Conservation (phyloP, 371 early-diverging fungal species). For the Mortierella sp. region DNA sequence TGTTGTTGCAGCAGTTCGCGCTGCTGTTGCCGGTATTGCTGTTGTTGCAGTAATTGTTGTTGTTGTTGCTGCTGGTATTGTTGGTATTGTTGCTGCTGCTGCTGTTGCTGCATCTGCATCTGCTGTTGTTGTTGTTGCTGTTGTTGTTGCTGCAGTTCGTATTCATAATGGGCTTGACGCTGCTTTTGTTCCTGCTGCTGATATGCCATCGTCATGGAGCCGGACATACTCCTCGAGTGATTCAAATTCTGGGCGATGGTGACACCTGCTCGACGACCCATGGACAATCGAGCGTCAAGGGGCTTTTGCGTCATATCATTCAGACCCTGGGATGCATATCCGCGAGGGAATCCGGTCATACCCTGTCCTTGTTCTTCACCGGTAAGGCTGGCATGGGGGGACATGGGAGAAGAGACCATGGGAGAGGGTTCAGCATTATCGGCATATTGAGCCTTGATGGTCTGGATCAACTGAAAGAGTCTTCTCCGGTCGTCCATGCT, state of each 20-base stretch:
- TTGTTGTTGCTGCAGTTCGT: conserved; percentile 23
- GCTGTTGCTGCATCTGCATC: conserved; percentile 14
- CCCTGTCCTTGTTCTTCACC: conserved; percentile 5
- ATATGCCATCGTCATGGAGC: conserved; percentile 29
- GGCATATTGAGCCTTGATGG: conserved; percentile 47
- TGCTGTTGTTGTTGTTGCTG: conserved; percentile 35
- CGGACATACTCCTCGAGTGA: conserved; percentile 42
- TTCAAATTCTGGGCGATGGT: conserved; percentile 19
- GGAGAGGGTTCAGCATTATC: conserved; percentile 37
- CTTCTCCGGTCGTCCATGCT: conserved; percentile 81
- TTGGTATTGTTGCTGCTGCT: conserved; percentile 19
- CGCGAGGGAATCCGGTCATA: conserved; percentile 30
- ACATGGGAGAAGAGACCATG: neutral
- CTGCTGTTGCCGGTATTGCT: conserved; percentile 32
- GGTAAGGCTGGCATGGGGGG: neutral
- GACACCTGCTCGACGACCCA: conserved; percentile 51
- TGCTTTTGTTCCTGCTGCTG: conserved; percentile 45
- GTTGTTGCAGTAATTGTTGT: conserved; percentile 25
- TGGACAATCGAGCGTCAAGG: conserved; percentile 42
- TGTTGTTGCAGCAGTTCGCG: conserved; percentile 23
- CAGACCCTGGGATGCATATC: conserved; percentile 27
- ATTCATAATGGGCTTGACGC: conserved; percentile 11
- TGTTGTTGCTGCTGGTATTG: conserved; percentile 22
- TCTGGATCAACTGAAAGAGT: conserved; percentile 79
- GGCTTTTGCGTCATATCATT: conserved; percentile 32